These are phyloP conservation scores for Botryotinia globosa DNA, from an alignment of 2,329 filamentous ascomycete genomes.

Conservation along the genomic window DNA sequence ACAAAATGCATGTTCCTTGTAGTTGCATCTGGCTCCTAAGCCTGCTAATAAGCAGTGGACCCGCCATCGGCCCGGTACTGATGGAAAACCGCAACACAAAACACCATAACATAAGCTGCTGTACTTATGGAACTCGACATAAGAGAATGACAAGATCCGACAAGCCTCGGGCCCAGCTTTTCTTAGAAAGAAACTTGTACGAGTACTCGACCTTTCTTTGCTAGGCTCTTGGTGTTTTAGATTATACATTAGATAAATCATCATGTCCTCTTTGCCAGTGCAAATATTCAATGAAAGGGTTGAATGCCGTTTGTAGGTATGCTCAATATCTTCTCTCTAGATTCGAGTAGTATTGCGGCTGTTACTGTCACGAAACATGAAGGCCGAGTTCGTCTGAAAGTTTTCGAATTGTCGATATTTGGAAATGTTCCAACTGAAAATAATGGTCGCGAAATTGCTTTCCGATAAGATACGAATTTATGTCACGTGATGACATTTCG, in stretches of 20 bases:
- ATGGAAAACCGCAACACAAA: too few relatives aligned
- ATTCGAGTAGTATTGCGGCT: neutral
- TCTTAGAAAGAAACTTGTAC: neutral
- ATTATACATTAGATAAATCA: neutral
- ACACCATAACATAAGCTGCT: neutral
- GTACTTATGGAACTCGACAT: neutral
- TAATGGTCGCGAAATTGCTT: neutral
- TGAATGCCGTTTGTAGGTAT: neutral
- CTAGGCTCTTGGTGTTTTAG: neutral
- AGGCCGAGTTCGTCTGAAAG: neutral
- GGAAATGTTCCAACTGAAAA: neutral
- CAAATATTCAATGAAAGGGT: neutral
- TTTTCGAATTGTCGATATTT: neutral
- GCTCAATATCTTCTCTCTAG: neutral
- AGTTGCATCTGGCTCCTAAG: neutral
- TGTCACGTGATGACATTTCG: neutral
- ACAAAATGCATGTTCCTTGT: conserved; percentile 6
- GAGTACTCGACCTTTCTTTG: neutral
- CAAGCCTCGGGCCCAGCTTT: neutral
- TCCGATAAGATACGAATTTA: neutral
- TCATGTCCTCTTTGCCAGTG: neutral
- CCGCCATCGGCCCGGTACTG: neutral
- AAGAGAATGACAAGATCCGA: neutral
- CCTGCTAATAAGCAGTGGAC: neutral
- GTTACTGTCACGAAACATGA: neutral